Conservation (phyloP, 306 rosid species). For the Abrus pulchellus region DNA sequence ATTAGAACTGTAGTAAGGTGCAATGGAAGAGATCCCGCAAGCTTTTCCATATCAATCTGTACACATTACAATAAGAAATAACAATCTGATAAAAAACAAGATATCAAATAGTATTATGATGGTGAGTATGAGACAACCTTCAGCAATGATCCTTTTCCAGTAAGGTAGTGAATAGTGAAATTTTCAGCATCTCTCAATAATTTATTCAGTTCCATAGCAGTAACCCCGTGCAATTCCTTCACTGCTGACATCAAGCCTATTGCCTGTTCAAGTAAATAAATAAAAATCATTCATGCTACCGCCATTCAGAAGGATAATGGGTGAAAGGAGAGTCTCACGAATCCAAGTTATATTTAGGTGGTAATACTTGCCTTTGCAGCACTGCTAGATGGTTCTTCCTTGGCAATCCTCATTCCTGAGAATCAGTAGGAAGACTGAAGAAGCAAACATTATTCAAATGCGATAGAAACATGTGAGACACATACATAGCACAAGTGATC, state of each 20-base stretch:
- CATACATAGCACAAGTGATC: slow-evolving; percentile 40
- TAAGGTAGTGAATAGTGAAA: slow-evolving; percentile 66
- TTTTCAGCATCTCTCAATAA: slow-evolving; percentile 82
- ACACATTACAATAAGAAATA: slow-evolving; percentile 47
- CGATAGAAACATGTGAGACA: slow-evolving; percentile 38
- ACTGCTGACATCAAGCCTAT: slow-evolving; percentile 69
- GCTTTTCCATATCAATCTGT: slow-evolving; percentile 93
- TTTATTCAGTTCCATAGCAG: slow-evolving; percentile 71
- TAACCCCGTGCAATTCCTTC: slow-evolving; percentile 74
- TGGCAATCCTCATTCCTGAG: slow-evolving; percentile 66
- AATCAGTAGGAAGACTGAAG: slow-evolving; percentile 46
- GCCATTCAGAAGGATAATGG: slow-evolving; percentile 31
- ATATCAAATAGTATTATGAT: slow-evolving; percentile 38
- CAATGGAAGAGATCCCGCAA: slow-evolving; percentile 79
- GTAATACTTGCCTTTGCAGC: slow-evolving; percentile 67
- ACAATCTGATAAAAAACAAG: slow-evolving; percentile 38
- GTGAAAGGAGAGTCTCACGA: slow-evolving; percentile 29
- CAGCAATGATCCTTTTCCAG: slow-evolving; percentile 56
- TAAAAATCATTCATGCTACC: slow-evolving; percentile 36
- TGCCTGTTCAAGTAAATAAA: slow-evolving; percentile 67
- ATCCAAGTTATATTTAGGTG: slow-evolving; percentile 35
- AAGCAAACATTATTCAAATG: slow-evolving; percentile 30
- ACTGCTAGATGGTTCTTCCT: slow-evolving; percentile 71
- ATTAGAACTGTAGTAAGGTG: slow-evolving; percentile 77
- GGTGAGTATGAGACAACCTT: slow-evolving; percentile 63